These are phyloP conservation scores for Physcia stellaris DNA, from an alignment of 495 filamentous ascomycete genomes.

Conservation along the genomic window DNA sequence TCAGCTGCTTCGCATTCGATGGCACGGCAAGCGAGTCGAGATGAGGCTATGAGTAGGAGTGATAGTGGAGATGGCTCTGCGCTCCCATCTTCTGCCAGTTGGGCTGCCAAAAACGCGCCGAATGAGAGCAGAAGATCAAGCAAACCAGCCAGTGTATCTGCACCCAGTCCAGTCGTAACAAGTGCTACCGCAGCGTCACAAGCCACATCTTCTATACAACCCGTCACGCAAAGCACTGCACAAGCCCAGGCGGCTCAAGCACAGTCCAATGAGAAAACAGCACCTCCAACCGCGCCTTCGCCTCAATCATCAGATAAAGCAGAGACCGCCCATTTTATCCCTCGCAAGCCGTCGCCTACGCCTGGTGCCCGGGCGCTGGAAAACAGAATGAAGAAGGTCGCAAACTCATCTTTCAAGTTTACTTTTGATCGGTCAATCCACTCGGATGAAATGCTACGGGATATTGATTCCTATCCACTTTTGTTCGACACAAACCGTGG, in stretches of 20 bases:
- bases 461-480: constrained; percentile 53
- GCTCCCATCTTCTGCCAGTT: constrained; percentile 82
- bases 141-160: constrained; percentile 61
- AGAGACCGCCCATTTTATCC: constrained; percentile 9
- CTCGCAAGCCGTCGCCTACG: neutral
- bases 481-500: constrained; percentile 72
- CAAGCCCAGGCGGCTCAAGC: too few species aligned
- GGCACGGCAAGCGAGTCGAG: constrained; percentile 60
- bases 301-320: constrained; percentile 14
- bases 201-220: constrained; percentile 25
- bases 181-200: constrained; percentile 42
- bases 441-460: constrained; percentile 37
- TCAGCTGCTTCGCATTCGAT: constrained; percentile 53
- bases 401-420: constrained; percentile 45
- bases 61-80: constrained; percentile 63
- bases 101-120: constrained; percentile 68
- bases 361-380: constrained; percentile 21
- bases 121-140: constrained; percentile 59
- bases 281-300: constrained; percentile 15
- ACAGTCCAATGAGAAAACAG: too few species aligned
- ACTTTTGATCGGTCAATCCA: constrained; percentile 39
- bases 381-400: constrained; percentile 37
- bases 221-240: too few species aligned
- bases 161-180: constrained; percentile 65
- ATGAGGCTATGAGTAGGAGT: constrained; percentile 48